Evolutionary conservation across 2,329 filamentous ascomycete genomes (phyloP).

Genomic region (Grosmannia huntii): DNA sequence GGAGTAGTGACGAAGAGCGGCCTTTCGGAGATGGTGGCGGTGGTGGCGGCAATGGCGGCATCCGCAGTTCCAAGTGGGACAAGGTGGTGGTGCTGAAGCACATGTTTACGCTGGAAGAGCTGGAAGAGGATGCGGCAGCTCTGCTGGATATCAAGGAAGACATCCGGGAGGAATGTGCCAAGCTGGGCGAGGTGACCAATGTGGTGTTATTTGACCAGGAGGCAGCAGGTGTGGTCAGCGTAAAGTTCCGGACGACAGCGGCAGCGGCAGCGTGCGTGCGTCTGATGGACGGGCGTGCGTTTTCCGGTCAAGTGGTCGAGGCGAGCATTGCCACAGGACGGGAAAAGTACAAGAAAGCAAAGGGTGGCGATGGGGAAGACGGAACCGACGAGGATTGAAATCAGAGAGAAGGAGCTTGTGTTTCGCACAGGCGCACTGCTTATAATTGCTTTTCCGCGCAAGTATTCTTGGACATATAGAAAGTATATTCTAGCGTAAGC

Average conservation of each 20-base stretch:
- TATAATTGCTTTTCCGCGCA: background rate
- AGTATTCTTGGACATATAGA: background rate
- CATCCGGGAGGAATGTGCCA: constrained; percentile 77
- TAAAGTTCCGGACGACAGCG: constrained; percentile 63
- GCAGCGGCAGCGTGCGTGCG: constrained; percentile 61
- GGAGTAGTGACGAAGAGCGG: constrained; percentile 77
- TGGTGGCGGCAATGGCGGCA: constrained; percentile 17
- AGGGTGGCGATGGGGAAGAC: constrained; percentile 11
- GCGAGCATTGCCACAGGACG: constrained; percentile 59
- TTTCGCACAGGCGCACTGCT: background rate
- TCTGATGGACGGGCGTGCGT: constrained; percentile 68
- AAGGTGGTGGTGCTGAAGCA: constrained; percentile 80
- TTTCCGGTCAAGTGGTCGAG: constrained; percentile 58
- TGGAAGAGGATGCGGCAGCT: constrained; percentile 72
- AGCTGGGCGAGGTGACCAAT: constrained; percentile 79
- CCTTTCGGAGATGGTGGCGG: constrained; percentile 15
- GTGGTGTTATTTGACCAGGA: constrained; percentile 85
- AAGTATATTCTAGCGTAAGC: background rate
- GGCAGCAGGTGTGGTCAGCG: constrained; percentile 68
- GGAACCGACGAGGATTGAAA: constrained; percentile 12
- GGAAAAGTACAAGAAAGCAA: constrained; percentile 41
- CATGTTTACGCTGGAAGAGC: constrained; percentile 81
- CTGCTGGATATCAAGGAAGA: constrained; percentile 91
- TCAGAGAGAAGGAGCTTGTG: background rate
- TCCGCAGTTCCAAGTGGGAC: constrained; percentile 41